These are phyloP conservation scores for Pulveroboletus frians DNA, from an alignment of 768 basidiomycete species.

Conservation along the genomic window DNA sequence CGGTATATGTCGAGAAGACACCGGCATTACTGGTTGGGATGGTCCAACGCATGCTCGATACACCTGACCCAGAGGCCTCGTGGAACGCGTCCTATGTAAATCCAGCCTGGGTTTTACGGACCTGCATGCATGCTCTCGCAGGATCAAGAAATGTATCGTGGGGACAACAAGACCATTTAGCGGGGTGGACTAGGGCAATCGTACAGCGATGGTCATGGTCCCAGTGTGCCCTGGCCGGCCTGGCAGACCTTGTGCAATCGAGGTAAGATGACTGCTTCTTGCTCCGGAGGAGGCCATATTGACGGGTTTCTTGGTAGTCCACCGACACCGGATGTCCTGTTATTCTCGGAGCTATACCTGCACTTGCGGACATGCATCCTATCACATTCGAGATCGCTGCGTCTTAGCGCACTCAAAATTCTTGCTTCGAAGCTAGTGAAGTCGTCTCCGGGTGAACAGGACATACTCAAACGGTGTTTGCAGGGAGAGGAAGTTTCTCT, in stretches of 20 bases:
- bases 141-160: slow-evolving; percentile 41
- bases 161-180: slow-evolving; percentile 42
- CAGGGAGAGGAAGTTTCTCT: slow-evolving; percentile 78
- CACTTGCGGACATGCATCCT: slow-evolving; percentile 51
- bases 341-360: slow-evolving; percentile 49
- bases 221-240: slow-evolving; percentile 47
- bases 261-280: slow-evolving; percentile 33
- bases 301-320: slow-evolving; percentile 10
- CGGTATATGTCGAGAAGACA: slow-evolving; percentile 45
- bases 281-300: not conserved
- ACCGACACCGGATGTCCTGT: slow-evolving; percentile 21
- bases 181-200: slow-evolving; percentile 42
- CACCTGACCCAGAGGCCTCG: slow-evolving; percentile 25
- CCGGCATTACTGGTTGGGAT: slow-evolving; percentile 41
- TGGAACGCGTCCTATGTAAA: slow-evolving; percentile 35
- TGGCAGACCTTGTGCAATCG: slow-evolving; percentile 43
- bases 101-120: slow-evolving; percentile 52
- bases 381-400: slow-evolving; percentile 66
- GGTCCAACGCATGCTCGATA: slow-evolving; percentile 38
- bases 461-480: slow-evolving; percentile 60
- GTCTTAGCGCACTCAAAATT: slow-evolving; percentile 60
- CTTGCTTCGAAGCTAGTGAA: slow-evolving; percentile 50
- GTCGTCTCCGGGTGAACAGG: slow-evolving; percentile 39
- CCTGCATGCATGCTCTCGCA: slow-evolving; percentile 50
- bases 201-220: slow-evolving; percentile 56